phyloP scores from a whole-genome alignment of 2,329 filamentous ascomycete species.

The Trichophaea hybrida region DNA sequence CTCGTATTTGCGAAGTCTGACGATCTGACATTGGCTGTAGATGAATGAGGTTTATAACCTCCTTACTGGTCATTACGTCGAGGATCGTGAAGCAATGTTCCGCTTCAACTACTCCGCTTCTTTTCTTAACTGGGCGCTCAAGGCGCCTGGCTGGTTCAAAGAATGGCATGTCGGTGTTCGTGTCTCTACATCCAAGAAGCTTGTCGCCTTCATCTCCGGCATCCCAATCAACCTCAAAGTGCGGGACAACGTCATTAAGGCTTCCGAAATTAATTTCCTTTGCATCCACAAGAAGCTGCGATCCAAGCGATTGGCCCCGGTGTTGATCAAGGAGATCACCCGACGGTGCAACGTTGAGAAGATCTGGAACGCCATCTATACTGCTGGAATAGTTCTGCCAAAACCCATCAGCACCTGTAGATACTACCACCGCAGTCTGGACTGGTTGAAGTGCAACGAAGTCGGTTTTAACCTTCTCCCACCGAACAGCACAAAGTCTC shows the following conservation, averaged over 20 bases:
- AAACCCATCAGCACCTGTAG: conserved; percentile 84
- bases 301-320: conserved; percentile 76
- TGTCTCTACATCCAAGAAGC: conserved; percentile 63
- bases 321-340: conserved; percentile 96
- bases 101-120: conserved; percentile 87
- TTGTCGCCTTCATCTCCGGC: conserved; percentile 95
- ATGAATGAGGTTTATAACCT: conserved; percentile 85
- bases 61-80: conserved; percentile 86
- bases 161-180: conserved; percentile 94
- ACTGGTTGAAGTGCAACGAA: conserved; percentile 94
- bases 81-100: conserved; percentile 94
- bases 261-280: conserved; percentile 94
- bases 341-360: conserved; percentile 74
- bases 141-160: conserved; percentile 84
- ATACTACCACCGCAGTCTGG: conserved; percentile 85
- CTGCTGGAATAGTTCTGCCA: conserved; percentile 77
- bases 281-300: conserved; percentile 97
- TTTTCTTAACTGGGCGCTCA: conserved; percentile 87
- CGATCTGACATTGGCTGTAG: conserved; percentile 29
- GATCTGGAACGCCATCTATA: conserved; percentile 93
- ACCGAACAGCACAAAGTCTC: conserved; percentile 63
- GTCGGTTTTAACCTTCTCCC: conserved; percentile 88
- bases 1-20: too few relatives aligned
- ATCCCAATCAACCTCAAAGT: conserved; percentile 75
- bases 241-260: conserved; percentile 57